Evolutionary conservation across 2,329 filamentous ascomycete genomes (phyloP).

Genomic region (Fusarium pseudograminearum): DNA sequence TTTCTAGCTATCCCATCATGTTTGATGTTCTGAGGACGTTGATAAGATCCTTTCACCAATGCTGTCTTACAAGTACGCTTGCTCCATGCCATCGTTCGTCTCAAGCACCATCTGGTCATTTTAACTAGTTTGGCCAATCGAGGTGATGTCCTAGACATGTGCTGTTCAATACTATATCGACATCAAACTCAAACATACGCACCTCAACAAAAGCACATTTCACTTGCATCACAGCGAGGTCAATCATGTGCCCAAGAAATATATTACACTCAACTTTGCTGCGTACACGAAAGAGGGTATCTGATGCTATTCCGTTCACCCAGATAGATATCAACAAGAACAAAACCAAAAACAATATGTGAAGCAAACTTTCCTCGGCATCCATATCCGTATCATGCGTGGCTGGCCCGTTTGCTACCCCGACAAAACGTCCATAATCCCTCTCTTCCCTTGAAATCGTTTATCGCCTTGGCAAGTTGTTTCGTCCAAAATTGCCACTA

Average conservation of each 20-base stretch:
- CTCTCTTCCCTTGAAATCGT: constrained; percentile 12
- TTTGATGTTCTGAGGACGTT: too few relatives aligned
- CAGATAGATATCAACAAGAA: constrained; percentile 42
- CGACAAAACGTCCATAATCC: constrained; percentile 10
- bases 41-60: background rate
- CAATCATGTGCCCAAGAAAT: constrained; percentile 24
- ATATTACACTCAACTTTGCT: constrained; percentile 38
- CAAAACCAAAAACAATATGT: constrained; percentile 4
- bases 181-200: background rate
- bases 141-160: too few relatives aligned
- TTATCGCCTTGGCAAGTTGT: constrained; percentile 62
- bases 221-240: background rate
- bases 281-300: constrained; percentile 47
- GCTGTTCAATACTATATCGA: background rate
- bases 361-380: constrained; percentile 5
- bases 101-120: background rate
- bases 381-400: background rate
- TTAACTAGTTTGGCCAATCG: background rate
- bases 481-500: constrained; percentile 59
- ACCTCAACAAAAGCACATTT: background rate
- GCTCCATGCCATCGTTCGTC: background rate
- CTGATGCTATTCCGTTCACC: constrained; percentile 47
- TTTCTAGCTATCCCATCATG: background rate
- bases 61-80: background rate
- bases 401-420: background rate